A percentile compares a stretch with the other conserved stretches of the same genome.
Evolutionary conservation across 2,329 filamentous ascomycete species (phyloP).

Genomic region (Arthrobotrys iridis): DNA sequence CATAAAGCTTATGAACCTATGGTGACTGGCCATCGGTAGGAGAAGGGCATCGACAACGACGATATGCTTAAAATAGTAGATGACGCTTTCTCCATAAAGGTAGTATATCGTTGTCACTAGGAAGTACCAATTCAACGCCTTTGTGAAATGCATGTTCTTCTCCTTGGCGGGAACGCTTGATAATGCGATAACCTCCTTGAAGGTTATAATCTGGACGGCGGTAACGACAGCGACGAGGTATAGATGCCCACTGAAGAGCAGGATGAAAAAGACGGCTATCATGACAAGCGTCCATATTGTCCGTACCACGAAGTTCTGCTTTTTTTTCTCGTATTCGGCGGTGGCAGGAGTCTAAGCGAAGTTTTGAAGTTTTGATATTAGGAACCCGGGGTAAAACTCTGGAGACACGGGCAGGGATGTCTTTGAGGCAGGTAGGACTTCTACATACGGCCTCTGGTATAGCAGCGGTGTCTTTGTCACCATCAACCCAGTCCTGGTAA

Average conservation of each 20-base stretch:
- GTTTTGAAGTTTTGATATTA: conserved; percentile 29
- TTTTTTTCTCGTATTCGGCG: conserved; percentile 96
- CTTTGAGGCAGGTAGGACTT: conserved; percentile 23
- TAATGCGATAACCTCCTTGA: conserved; percentile 99
- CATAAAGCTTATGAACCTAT: conserved; percentile 98
- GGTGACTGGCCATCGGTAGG: conserved; percentile 92
- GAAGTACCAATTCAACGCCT: conserved; percentile 99
- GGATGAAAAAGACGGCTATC: conserved; percentile 90
- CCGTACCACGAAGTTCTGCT: conserved; percentile 94
- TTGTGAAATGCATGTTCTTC: conserved; percentile 89
- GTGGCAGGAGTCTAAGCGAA: conserved; percentile 58
- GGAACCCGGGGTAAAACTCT: conserved; percentile 35
- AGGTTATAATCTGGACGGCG: conserved; percentile 92
- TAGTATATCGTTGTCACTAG: conserved; percentile 99
- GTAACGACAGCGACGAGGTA: conserved; percentile 96
- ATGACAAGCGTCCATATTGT: conserved; percentile 98
- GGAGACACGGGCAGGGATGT: conserved; percentile 40
- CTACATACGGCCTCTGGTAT: conserved; percentile 20
- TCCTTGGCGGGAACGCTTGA: conserved; percentile 92
- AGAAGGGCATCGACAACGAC: conserved; percentile 93
- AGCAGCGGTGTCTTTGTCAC: conserved; percentile 36
- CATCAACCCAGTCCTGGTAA: conserved; percentile 51
- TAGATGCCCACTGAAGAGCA: conserved; percentile 95
- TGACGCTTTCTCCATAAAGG: conserved; percentile 96
- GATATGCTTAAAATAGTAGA: conserved; percentile 99